Evolutionary conservation across 129 eudicot species (phyloP), one percentile per base, ranked within the genome.

Genomic region (Tagetes patula): DNA sequence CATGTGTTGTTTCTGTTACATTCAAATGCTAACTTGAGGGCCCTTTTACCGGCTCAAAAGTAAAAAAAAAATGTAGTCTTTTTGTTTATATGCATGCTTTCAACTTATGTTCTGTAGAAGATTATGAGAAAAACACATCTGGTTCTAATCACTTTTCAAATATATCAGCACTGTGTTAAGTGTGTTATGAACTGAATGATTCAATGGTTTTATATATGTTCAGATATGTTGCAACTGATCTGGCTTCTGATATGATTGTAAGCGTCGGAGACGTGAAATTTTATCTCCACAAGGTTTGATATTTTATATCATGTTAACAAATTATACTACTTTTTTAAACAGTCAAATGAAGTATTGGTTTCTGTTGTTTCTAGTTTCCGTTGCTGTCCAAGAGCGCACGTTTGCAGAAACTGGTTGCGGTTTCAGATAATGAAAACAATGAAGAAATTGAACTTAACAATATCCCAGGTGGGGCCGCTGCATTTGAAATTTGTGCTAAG

Each of bases 381-480:
- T 85, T 92, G 30, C 78, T 89, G 80, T 92, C 97, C 70, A 92
- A 83, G 86, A 89, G 97, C 69, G 84, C 88, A 39, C 82, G 82
- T 71, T 79, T 89, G 82, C 90, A 91, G 71, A 87, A 88, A 79
- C 79, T 86, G 32, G 86, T 80, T 68, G 87, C 90, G 12, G 78
- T 56, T 62, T 48, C 90, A 48, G 85, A 65, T 12, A 83, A 80
- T 8, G 96, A 70, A 82, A 80, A 64, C 66, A 72, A 68, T 36
- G 83, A 85, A 72, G 91, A 88, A 71, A 75, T 87, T 63, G 45
- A 75, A 75, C 82, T 92, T 43, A 55, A 75, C 8, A 85, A 89
- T 64, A 82, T 92, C 33, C 97, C 97, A 0, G 96, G 97, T 3
- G 97, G 97, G 47, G 91, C 96, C 4, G 71, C 91, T 31, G 94